Evolutionary conservation across 805 yeast species (phyloP).

Genomic region (Pichia pseudocactophila): DNA sequence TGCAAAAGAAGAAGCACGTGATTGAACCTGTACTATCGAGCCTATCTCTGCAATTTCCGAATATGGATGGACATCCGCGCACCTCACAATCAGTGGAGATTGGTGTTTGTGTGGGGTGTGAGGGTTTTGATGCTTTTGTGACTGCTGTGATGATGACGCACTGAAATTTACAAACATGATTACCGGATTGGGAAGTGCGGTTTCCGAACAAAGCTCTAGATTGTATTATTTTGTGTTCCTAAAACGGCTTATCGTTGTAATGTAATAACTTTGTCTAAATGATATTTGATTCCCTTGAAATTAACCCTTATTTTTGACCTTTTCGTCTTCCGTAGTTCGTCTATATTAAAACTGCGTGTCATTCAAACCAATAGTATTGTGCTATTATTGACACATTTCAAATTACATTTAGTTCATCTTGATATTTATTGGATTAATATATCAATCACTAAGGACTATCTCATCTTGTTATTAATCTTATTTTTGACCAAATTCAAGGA

Average conservation of each 20-base stretch:
- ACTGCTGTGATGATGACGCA: background rate
- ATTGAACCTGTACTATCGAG: too few species aligned
- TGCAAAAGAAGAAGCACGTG: too few species aligned
- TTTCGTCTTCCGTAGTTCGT: background rate
- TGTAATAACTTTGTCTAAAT: too few species aligned
- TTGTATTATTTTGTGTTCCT: background rate
- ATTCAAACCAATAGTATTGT: background rate
- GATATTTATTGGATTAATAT: slow-evolving; percentile 12
- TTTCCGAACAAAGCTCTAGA: background rate
- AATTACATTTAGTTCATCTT: slow-evolving; percentile 2
- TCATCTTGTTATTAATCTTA: background rate
- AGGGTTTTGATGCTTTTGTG: background rate
- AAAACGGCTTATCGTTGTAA: background rate
- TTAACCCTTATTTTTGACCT: too few species aligned
- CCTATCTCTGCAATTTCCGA: background rate
- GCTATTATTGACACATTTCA: background rate
- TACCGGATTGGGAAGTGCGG: background rate
- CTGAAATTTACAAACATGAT: background rate
- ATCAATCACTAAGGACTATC: slow-evolving; percentile 2
- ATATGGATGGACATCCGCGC: background rate
- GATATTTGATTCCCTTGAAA: too few species aligned
- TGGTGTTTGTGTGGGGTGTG: background rate
- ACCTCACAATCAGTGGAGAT: background rate
- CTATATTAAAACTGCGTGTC: background rate
- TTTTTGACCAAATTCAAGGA: background rate